These are phyloP conservation scores for Boletus reticuloceps DNA, from an alignment of 768 basidiomycete genomes.

Conservation along the genomic window DNA sequence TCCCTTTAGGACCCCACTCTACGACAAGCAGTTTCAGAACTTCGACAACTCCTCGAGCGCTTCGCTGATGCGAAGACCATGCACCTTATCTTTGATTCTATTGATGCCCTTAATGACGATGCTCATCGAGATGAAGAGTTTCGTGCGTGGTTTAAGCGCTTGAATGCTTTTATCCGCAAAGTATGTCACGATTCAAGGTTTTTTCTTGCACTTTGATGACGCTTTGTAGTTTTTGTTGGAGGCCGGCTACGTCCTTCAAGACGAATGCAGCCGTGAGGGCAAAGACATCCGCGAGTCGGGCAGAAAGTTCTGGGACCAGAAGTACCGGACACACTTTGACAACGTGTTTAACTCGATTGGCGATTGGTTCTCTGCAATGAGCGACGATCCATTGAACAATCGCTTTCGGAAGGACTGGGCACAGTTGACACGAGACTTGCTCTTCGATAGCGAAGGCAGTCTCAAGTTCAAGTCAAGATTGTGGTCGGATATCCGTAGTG, in stretches of 20 bases:
- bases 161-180: slow-evolving; percentile 66
- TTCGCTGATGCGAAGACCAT: slow-evolving; percentile 79
- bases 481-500: slow-evolving; percentile 83
- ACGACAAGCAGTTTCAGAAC: slow-evolving; percentile 53
- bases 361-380: slow-evolving; percentile 82
- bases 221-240: slow-evolving; percentile 61
- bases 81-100: slow-evolving; percentile 64
- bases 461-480: slow-evolving; percentile 86
- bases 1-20: slow-evolving; percentile 51
- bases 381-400: slow-evolving; percentile 79
- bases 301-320: slow-evolving; percentile 71
- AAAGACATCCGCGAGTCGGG: slow-evolving; percentile 65
- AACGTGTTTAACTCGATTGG: slow-evolving; percentile 66
- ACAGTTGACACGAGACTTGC: slow-evolving; percentile 76
- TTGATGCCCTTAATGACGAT: slow-evolving; percentile 71
- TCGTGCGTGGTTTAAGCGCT: slow-evolving; percentile 63
- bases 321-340: slow-evolving; percentile 78
- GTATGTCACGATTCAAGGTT: slow-evolving; percentile 30
- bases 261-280: slow-evolving; percentile 66
- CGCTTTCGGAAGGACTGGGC: slow-evolving; percentile 83
- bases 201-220: background rate
- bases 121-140: slow-evolving; percentile 73
- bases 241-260: slow-evolving; percentile 83
- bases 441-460: slow-evolving; percentile 74
- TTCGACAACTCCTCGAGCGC: slow-evolving; percentile 84